These are phyloP conservation scores for Phycomyces nitens DNA, from an alignment of 192 early-diverging fungal species.

Conservation along the genomic window DNA sequence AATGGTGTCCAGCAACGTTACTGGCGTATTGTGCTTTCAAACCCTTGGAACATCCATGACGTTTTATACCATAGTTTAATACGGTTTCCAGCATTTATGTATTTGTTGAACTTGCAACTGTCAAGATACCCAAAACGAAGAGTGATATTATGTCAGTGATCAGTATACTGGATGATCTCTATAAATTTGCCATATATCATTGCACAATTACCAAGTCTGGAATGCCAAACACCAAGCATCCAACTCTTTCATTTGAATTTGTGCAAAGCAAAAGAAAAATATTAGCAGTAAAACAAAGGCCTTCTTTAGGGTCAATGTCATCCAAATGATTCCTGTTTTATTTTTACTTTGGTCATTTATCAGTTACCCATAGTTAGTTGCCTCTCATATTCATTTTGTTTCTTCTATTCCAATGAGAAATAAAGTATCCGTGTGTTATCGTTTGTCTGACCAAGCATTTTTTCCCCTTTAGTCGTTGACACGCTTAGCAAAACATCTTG, in stretches of 20 bases:
- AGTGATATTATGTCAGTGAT: constrained; percentile 5
- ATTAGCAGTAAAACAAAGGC: constrained; percentile 1
- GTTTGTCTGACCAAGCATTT: too few species aligned
- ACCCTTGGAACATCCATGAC: not conserved
- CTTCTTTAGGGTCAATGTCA: constrained; percentile 3
- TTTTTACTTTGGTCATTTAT: too few species aligned
- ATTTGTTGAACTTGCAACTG: constrained; percentile 1
- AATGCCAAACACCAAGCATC: not conserved
- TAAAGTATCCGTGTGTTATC: too few species aligned
- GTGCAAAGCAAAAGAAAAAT: constrained; percentile 5
- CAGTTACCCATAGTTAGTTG: too few species aligned
- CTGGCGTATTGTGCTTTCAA: constrained; percentile 3
- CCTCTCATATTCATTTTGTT: too few species aligned
- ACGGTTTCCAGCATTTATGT: not conserved
- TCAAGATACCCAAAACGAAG: constrained; percentile 1
- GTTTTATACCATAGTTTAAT: not conserved
- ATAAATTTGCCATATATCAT: constrained; percentile 2
- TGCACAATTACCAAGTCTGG: constrained; percentile 1
- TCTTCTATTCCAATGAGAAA: too few species aligned
- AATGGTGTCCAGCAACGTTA: constrained; percentile 1
- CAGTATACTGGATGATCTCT: not conserved
- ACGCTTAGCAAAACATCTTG: too few species aligned
- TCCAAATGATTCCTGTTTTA: not conserved
- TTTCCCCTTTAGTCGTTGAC: too few species aligned
- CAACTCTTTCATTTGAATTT: constrained; percentile 5